A percentile compares a stretch with the other conserved stretches of the same genome.
Evolutionary conservation across 2,329 filamentous ascomycete species (phyloP).

Genomic region (Clonostachys solani): DNA sequence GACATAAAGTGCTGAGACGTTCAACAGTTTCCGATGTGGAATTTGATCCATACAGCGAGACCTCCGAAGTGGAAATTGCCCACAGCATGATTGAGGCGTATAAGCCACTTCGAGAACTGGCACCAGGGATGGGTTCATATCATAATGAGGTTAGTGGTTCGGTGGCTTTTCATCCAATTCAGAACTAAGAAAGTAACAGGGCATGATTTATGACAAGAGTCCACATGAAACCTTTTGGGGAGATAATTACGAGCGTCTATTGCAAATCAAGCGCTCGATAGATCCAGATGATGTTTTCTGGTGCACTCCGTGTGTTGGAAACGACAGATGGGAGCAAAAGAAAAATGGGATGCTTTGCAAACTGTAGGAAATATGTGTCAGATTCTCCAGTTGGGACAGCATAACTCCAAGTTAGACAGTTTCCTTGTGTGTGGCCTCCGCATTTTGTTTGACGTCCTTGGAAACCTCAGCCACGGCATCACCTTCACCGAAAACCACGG

Average conservation of each 20-base stretch:
- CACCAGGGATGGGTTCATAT: slow-evolving; percentile 35
- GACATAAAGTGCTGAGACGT: slow-evolving; percentile 7
- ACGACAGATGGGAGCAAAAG: slow-evolving; percentile 28
- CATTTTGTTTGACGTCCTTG: no score
- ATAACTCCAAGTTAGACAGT: no score
- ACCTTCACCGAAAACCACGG: slow-evolving; percentile 10
- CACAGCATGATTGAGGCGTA: slow-evolving; percentile 15
- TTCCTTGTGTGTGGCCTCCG: no score
- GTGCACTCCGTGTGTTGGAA: slow-evolving; percentile 42
- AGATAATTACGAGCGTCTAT: slow-evolving; percentile 36
- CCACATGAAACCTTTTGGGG: slow-evolving; percentile 38
- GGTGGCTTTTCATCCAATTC: slow-evolving; percentile 1
- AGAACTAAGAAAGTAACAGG: slow-evolving; percentile 11
- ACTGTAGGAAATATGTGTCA: no score
- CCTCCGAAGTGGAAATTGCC: slow-evolving; percentile 15
- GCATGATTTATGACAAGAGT: slow-evolving; percentile 24
- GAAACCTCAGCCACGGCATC: no score
- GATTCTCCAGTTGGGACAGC: no score
- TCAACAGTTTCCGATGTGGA: background rate
- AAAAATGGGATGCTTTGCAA: slow-evolving; percentile 16
- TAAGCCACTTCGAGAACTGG: slow-evolving; percentile 29
- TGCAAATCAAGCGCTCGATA: slow-evolving; percentile 35
- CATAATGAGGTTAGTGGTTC: slow-evolving; percentile 34
- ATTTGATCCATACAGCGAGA: slow-evolving; percentile 10
- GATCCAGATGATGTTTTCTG: slow-evolving; percentile 44